Evolutionary conservation across 1,284 basidiomycete genomes (phyloP).

Genomic region (Cutaneotrichosporon arboriforme): DNA sequence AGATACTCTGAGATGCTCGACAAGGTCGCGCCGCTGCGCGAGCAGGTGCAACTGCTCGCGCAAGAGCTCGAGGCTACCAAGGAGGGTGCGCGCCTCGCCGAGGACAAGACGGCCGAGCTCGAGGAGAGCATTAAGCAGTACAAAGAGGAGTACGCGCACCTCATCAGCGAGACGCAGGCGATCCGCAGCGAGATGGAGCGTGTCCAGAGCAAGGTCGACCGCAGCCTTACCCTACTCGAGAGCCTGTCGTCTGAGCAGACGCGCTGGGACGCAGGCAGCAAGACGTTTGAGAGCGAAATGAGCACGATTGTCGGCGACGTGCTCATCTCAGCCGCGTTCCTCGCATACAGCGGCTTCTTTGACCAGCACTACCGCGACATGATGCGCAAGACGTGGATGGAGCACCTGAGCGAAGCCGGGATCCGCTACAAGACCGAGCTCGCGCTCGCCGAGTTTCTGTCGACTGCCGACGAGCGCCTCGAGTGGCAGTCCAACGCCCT

Average conservation of each 20-base stretch:
- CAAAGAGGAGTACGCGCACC: constrained; percentile 95
- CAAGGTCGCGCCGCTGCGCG: constrained; percentile 91
- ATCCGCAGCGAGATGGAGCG: constrained; percentile 98
- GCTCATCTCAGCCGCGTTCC: constrained; percentile 89
- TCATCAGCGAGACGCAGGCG: constrained; percentile 95
- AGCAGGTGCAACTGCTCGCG: constrained; percentile 91
- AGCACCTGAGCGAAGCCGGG: constrained; percentile 79
- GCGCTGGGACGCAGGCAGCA: constrained; percentile 92
- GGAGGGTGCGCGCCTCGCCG: constrained; percentile 81
- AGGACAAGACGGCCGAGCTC: constrained; percentile 86
- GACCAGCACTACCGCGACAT: constrained; percentile 96
- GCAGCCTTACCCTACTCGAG: constrained; percentile 90
- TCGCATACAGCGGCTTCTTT: constrained; percentile 97
- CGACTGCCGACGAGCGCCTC: constrained; percentile 92
- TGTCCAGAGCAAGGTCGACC: constrained; percentile 93
- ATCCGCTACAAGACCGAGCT: constrained; percentile 91
- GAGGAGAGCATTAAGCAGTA: constrained; percentile 88
- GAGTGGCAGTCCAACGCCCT: constrained; percentile 93
- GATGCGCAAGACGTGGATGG: constrained; percentile 95
- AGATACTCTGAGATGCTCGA: constrained; percentile 97
- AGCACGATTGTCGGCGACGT: constrained; percentile 98
- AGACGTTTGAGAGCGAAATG: constrained; percentile 97
- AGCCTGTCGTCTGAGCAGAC: constrained; percentile 91
- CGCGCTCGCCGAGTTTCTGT: constrained; percentile 90
- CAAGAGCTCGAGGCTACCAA: constrained; percentile 87